These are phyloP conservation scores for Pseudocercospora eumusae DNA, from an alignment of 2,329 filamentous ascomycete genomes.

Conservation along the genomic window DNA sequence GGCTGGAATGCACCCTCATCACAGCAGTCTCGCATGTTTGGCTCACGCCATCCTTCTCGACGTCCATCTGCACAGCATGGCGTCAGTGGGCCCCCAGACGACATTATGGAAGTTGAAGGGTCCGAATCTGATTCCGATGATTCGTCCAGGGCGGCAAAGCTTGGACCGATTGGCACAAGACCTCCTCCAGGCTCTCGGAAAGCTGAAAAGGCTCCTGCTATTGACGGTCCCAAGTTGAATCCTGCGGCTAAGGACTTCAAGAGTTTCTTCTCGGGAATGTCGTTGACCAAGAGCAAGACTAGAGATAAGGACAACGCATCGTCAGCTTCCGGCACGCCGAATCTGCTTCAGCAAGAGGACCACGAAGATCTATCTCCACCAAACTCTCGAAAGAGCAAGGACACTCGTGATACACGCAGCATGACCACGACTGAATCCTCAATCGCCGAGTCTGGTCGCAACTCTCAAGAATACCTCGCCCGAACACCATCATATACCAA, in stretches of 20 bases:
- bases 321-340: slow-evolving; percentile 26
- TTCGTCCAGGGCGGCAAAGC: slow-evolving; percentile 53
- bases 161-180: slow-evolving; percentile 73
- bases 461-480: slow-evolving; percentile 32
- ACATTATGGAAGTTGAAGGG: slow-evolving; percentile 53
- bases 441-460: slow-evolving; percentile 34
- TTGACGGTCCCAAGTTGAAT: slow-evolving; percentile 67
- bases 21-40: slow-evolving; percentile 35
- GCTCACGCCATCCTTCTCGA: slow-evolving; percentile 73
- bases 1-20: slow-evolving; percentile 58
- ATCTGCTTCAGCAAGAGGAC: slow-evolving; percentile 32
- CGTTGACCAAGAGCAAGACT: slow-evolving; percentile 40
- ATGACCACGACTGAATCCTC: slow-evolving; percentile 40
- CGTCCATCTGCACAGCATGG: slow-evolving; percentile 78
- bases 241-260: slow-evolving; percentile 88
- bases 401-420: slow-evolving; percentile 48
- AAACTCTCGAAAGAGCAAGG: slow-evolving; percentile 45
- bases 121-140: slow-evolving; percentile 35
- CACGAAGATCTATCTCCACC: slow-evolving; percentile 39
- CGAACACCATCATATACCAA: slow-evolving; percentile 42
- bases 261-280: slow-evolving; percentile 59
- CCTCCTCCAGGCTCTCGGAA: slow-evolving; percentile 45
- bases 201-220: slow-evolving; percentile 20
- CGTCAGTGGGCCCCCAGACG: slow-evolving; percentile 63
- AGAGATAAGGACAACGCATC: slow-evolving; percentile 37